Conservation (phyloP, 768 basidiomycete species). For the Boletus tomentosulus region DNA sequence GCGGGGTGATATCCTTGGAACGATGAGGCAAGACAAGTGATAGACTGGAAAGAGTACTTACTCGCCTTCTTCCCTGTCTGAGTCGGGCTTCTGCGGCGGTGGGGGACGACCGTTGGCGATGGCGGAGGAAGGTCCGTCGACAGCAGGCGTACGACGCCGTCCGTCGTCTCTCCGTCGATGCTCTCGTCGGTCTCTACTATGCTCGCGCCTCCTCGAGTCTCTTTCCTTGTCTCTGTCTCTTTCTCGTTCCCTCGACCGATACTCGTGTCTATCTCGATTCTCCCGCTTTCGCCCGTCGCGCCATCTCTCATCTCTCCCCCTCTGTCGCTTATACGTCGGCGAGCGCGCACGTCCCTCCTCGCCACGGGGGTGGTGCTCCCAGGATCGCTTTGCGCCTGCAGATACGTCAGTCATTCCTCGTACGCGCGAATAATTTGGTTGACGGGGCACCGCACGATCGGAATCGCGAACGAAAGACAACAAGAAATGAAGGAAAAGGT, state of each 20-base stretch:
- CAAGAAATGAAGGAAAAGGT: neutral
- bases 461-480: constrained; percentile 6
- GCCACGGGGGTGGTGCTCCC: constrained; percentile 52
- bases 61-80: constrained; percentile 90
- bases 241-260: constrained; percentile 32
- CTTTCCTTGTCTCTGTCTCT: constrained; percentile 26
- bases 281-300: constrained; percentile 52
- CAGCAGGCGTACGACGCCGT: constrained; percentile 19
- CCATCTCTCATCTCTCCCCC: constrained; percentile 58
- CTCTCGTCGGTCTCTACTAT: constrained; percentile 26
- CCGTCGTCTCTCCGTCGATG: constrained; percentile 32
- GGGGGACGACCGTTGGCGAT: constrained; percentile 21
- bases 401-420: constrained; percentile 71
- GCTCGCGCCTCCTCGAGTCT: constrained; percentile 29
- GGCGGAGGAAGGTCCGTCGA: constrained; percentile 6
- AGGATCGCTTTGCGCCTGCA: constrained; percentile 80
- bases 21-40: constrained; percentile 8
- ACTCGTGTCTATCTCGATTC: constrained; percentile 33
- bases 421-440: constrained; percentile 43
- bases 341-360: constrained; percentile 28
- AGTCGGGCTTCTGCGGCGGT: constrained; percentile 34
- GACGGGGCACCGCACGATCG: constrained; percentile 82
- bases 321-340: constrained; percentile 44
- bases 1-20: constrained; percentile 62
- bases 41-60: constrained; percentile 46